A percentile compares a stretch with the other conserved stretches of the same genome.
Evolutionary conservation across 106 monocot genomes (phyloP).

Genomic region (Dendrobium huoshanense): DNA sequence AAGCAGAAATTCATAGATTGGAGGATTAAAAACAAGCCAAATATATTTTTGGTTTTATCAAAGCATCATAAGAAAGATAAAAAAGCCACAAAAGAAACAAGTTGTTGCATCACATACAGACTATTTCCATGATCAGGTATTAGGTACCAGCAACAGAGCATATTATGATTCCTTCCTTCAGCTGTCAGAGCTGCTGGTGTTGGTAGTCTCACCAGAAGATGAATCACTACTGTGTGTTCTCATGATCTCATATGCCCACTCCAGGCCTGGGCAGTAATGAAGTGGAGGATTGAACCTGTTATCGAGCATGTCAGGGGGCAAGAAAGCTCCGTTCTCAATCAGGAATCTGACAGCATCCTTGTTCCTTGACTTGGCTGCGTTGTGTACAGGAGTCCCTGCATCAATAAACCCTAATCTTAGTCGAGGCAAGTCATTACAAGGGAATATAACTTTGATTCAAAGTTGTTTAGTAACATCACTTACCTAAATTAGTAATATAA

Average conservation of each 20-base stretch:
- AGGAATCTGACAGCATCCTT: constrained; percentile 75
- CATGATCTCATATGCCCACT: constrained; percentile 95
- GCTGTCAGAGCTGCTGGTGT: constrained; percentile 34
- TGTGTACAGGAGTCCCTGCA: constrained; percentile 94
- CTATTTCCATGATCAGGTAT: no score
- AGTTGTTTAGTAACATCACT: no score
- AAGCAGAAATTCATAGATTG: no score
- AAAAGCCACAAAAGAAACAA: no score
- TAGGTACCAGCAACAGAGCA: no score
- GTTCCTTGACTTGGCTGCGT: constrained; percentile 89
- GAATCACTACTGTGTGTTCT: constrained; percentile 13
- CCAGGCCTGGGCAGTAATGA: constrained; percentile 92
- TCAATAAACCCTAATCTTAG: neutral
- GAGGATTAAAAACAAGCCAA: no score
- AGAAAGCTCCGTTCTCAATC: constrained; percentile 89
- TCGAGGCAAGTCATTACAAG: neutral
- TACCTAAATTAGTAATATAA: no score
- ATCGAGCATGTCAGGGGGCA: constrained; percentile 77
- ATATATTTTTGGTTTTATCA: no score
- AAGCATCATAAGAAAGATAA: no score
- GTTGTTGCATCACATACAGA: no score
- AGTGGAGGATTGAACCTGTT: constrained; percentile 91
- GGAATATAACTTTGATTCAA: neutral
- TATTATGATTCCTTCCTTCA: neutral
- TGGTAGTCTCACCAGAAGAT: constrained; percentile 35